phyloP scores from a whole-genome alignment of 202 grass and related monocot genomes.

The Schoenoplectus tabernaemontani region DNA sequence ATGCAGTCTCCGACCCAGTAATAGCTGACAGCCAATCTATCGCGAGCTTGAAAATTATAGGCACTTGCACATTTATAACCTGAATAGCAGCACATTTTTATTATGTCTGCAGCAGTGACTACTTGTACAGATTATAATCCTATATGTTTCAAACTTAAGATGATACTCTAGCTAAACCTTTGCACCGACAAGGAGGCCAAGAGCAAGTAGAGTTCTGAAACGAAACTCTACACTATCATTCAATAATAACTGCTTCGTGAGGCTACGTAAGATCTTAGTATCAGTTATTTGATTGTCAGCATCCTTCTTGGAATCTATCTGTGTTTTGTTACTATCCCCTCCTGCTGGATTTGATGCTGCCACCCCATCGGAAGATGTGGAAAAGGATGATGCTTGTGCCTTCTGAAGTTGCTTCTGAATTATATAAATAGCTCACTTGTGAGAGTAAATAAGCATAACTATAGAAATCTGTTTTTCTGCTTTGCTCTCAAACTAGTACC shows the following conservation, averaged over 20 bases:
- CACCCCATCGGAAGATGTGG: slow-evolving; percentile 55
- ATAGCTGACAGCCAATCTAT: slow-evolving; percentile 85
- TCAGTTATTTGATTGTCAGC: slow-evolving; percentile 70
- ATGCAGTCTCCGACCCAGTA: slow-evolving; percentile 50
- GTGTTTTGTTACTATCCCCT: slow-evolving; percentile 41
- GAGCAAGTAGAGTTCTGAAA: slow-evolving; percentile 65
- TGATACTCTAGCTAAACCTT: slow-evolving; percentile 48
- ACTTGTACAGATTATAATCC: neutral
- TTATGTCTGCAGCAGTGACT: slow-evolving; percentile 14
- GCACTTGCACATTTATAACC: slow-evolving; percentile 99
- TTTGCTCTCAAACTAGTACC: neutral
- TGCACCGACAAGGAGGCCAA: slow-evolving; percentile 80
- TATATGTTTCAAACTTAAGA: slow-evolving; percentile 15
- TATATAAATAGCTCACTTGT: neutral
- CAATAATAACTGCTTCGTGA: slow-evolving; percentile 68
- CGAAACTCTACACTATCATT: slow-evolving; percentile 86
- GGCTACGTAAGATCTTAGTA: slow-evolving; percentile 61
- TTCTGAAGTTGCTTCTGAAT: slow-evolving; percentile 45
- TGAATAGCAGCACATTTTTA: slow-evolving; percentile 37
- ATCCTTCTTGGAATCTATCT: slow-evolving; percentile 53
- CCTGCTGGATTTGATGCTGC: slow-evolving; percentile 29
- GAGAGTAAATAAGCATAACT: neutral
- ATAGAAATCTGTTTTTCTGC: neutral
- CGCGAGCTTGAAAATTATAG: slow-evolving; percentile 98
- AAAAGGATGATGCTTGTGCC: slow-evolving; percentile 47